phyloP scores from a whole-genome alignment of 768 basidiomycete species.

The Rhizopogon salebrosus region DNA sequence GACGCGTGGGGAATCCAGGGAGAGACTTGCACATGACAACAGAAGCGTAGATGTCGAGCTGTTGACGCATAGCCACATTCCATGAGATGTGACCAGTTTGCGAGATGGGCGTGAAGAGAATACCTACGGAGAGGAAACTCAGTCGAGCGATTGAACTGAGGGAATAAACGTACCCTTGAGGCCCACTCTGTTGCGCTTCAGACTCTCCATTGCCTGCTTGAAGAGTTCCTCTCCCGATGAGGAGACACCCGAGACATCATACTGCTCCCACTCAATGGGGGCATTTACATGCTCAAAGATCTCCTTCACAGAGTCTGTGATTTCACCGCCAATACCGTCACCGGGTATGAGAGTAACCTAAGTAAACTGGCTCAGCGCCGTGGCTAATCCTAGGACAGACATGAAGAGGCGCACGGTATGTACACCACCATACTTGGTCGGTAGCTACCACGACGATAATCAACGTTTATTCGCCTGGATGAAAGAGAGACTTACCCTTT shows the following conservation, averaged over 20 bases:
- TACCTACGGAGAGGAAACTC: conserved; percentile 49
- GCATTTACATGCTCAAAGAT: conserved; percentile 97
- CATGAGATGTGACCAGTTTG: conserved; percentile 96
- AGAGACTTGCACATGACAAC: conserved; percentile 98
- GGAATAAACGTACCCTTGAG: conserved; percentile 71
- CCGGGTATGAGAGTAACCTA: conserved; percentile 97
- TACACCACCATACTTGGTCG: conserved; percentile 89
- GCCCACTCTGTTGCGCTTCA: conserved; percentile 96
- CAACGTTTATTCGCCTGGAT: conserved; percentile 2
- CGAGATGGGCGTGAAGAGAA: conserved; percentile 97
- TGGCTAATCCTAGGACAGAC: background rate
- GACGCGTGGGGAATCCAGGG: conserved; percentile 92
- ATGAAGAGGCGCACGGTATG: conserved; percentile 61
- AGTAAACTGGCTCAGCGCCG: conserved; percentile 17
- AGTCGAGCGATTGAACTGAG: no score
- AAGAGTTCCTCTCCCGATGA: conserved; percentile 92
- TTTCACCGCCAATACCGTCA: conserved; percentile 95
- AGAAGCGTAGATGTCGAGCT: conserved; percentile 98
- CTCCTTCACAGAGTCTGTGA: conserved; percentile 98
- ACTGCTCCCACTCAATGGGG: conserved; percentile 99
- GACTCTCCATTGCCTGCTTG: conserved; percentile 95
- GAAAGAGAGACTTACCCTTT: conserved; percentile 46
- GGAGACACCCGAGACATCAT: conserved; percentile 95
- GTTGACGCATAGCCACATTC: conserved; percentile 99
- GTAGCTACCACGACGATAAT: conserved; percentile 42